phyloP scores from a whole-genome alignment of 2,329 filamentous ascomycete genomes.

The Sporothrix euskadiensis region DNA sequence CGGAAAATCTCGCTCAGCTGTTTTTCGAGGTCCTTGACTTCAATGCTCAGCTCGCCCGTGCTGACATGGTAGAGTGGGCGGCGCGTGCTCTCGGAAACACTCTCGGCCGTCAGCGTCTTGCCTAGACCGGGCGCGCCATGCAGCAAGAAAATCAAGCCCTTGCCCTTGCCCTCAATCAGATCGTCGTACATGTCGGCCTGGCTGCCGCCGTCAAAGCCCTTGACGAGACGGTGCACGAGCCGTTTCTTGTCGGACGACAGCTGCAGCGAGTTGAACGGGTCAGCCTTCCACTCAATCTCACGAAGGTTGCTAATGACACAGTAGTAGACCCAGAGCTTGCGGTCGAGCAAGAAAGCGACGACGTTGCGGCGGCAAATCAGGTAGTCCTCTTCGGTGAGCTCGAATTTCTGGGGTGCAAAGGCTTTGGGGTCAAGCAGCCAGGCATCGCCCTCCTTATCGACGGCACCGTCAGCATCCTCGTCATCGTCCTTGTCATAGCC shows the following conservation, averaged over 20 bases:
- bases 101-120: constrained; percentile 37
- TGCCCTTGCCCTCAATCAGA: constrained; percentile 24
- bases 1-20: constrained; percentile 69
- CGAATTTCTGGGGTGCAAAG: constrained; percentile 11
- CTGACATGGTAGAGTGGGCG: constrained; percentile 54
- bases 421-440: constrained; percentile 20
- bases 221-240: constrained; percentile 20
- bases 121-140: constrained; percentile 23
- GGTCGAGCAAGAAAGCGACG: constrained; percentile 22
- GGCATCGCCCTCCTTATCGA: not conserved
- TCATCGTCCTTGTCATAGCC: not conserved
- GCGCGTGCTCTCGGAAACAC: constrained; percentile 52
- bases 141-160: constrained; percentile 21
- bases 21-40: constrained; percentile 63
- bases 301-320: constrained; percentile 20
- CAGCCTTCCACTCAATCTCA: constrained; percentile 16
- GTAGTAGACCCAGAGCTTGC: constrained; percentile 20
- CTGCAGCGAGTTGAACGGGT: constrained; percentile 21
- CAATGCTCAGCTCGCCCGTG: constrained; percentile 71
- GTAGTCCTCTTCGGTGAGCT: constrained; percentile 23
- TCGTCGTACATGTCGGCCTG: constrained; percentile 22
- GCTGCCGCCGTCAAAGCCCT: constrained; percentile 20
- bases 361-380: constrained; percentile 17
- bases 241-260: constrained; percentile 18
- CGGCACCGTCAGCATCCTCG: not conserved